phyloP scores from a whole-genome alignment of 108 stramenopile genomes.

The Tribonema minus region DNA sequence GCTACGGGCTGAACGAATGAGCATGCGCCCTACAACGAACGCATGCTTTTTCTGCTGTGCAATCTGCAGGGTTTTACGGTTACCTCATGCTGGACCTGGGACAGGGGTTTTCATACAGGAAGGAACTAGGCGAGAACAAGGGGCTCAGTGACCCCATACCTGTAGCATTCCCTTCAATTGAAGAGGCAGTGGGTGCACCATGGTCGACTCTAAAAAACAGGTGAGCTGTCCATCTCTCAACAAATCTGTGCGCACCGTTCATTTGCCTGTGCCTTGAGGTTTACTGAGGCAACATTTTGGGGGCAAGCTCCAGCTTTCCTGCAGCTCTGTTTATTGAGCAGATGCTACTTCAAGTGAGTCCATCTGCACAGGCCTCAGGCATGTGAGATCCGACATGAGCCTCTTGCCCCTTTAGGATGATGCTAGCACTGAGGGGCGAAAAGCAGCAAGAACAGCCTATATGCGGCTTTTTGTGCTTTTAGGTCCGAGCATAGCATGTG shows the following conservation, averaged over 20 bases:
- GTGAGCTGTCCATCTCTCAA: not conserved
- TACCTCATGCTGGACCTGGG: not conserved
- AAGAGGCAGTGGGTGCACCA: slow-evolving; percentile 12
- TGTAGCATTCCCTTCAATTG: slow-evolving; percentile 29
- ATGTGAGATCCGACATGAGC: no score
- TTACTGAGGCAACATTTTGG: not conserved
- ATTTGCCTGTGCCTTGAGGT: not conserved
- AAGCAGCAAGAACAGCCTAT: no score
- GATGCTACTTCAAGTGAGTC: no score
- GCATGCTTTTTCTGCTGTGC: no score
- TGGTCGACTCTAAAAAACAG: slow-evolving; percentile 33
- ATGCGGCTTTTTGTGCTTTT: no score
- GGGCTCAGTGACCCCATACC: slow-evolving; percentile 23
- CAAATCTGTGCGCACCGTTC: not conserved
- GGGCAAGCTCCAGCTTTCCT: not conserved
- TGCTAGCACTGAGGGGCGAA: no score
- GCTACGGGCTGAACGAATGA: no score
- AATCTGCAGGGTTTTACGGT: not conserved
- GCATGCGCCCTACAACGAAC: no score
- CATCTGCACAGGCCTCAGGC: no score
- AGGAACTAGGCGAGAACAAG: not conserved
- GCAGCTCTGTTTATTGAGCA: not conserved
- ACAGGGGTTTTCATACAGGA: not conserved
- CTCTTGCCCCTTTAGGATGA: no score
- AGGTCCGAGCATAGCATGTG: no score